Base-by-base conservation (phyloP, 495 filamentous ascomycete genomes). In the Neurospora sp. region DNA sequence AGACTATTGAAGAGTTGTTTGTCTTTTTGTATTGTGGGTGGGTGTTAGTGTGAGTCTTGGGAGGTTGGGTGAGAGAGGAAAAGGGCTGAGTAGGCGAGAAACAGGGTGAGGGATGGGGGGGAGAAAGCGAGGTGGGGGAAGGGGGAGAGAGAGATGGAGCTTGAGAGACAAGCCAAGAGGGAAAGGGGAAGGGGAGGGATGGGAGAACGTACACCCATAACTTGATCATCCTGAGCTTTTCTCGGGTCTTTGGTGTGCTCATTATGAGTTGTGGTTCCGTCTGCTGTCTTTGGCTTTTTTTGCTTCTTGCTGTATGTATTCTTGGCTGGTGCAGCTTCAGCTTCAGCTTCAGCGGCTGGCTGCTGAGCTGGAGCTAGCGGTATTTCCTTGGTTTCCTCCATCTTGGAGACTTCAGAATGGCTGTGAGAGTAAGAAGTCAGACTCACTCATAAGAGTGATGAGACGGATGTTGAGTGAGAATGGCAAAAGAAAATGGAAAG, bases 1-100 rank as follows among this genome's bases (percentile, higher is more conserved):
- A 97, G 46, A 93, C 90, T 77, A 97, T 97, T 76, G 91, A 94
- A 81, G 91, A 93, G 79, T 89, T 93, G 78, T 97, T 97, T 71
- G 94, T 97, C 91, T 31, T n/a, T n/a, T n/a, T n/a, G n/a, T n/a
- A n/a, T n/a, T n/a, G n/a, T n/a, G n/a, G n/a, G n/a, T n/a, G n/a
- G n/a, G n/a, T n/a, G n/a, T n/a, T n/a, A n/a, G n/a, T n/a, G n/a
- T n/a, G n/a, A n/a, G n/a, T n/a, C n/a, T n/a, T n/a, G n/a, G n/a
- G n/a, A n/a, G n/a, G n/a, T n/a, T n/a, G n/a, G n/a, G n/a, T n/a
- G n/a, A n/a, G n/a, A n/a, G n/a, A n/a, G n/a, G n/a, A n/a, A n/a
- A n/a, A n/a, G n/a, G n/a, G n/a, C n/a, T n/a, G n/a, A n/a, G n/a
- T n/a, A n/a, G n/a, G n/a, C n/a, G n/a, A n/a, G n/a, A n/a, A n/a